Conservation (phyloP, 805 yeast genomes). For the Kazachstania kunashirensis region DNA sequence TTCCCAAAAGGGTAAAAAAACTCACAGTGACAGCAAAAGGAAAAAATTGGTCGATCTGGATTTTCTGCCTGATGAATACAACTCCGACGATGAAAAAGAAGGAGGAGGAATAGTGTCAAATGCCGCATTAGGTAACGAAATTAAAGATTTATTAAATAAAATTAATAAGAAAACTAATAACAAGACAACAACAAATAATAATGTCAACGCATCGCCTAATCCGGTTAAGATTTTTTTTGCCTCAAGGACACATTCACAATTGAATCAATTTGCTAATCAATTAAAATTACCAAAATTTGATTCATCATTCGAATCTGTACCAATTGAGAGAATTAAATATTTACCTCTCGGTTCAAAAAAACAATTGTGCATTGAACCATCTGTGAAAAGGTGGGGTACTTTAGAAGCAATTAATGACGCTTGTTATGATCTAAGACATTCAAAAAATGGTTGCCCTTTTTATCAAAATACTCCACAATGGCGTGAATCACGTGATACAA, state of each 20-base stretch:
- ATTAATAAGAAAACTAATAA: background rate
- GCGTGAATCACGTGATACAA: constrained; percentile 31
- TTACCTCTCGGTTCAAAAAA: constrained; percentile 74
- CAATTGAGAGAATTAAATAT: constrained; percentile 49
- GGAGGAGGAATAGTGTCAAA: background rate
- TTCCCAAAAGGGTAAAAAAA: background rate
- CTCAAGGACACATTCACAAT: constrained; percentile 86
- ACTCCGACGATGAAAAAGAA: background rate
- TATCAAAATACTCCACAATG: constrained; percentile 32
- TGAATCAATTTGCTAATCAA: constrained; percentile 71
- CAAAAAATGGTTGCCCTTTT: constrained; percentile 24
- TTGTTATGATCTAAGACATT: constrained; percentile 58
- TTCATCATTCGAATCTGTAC: constrained; percentile 37
- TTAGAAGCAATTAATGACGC: constrained; percentile 62
- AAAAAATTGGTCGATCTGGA: background rate
- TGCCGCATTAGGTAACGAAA: background rate
- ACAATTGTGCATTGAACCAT: constrained; percentile 71
- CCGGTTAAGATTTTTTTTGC: constrained; percentile 53
- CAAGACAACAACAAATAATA: constrained; percentile 12
- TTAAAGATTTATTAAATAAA: background rate
- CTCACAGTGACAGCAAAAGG: background rate
- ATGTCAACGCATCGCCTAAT: constrained; percentile 22
- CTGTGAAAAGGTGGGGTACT: constrained; percentile 41
- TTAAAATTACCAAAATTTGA: constrained; percentile 52
- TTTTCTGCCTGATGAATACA: background rate